Evolutionary conservation across 2,329 filamentous ascomycete species (phyloP).

Genomic region (Hypoxylon rubiginosum): DNA sequence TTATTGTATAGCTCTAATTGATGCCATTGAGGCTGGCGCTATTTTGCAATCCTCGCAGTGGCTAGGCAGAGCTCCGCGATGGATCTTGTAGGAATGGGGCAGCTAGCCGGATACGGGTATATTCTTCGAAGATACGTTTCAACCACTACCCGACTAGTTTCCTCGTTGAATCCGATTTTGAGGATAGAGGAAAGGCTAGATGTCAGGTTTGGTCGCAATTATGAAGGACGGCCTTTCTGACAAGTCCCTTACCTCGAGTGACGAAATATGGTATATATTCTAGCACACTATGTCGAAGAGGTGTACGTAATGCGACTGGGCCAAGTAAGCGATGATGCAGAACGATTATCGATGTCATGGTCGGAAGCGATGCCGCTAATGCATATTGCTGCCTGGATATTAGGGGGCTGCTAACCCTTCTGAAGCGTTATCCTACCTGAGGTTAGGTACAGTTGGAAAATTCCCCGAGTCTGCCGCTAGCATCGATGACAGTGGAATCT

Average conservation of each 20-base stretch:
- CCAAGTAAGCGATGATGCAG: constrained; percentile 39
- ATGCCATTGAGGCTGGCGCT: constrained; percentile 34
- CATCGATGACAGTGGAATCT: constrained; percentile 31
- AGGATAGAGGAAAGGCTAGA: not conserved
- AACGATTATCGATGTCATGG: constrained; percentile 15
- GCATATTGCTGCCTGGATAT: constrained; percentile 37
- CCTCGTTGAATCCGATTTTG: not conserved
- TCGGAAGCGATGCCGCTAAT: constrained; percentile 22
- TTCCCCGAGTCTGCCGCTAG: constrained; percentile 36
- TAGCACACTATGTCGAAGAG: constrained; percentile 11
- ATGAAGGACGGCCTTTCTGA: not conserved
- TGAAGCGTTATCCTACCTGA: not conserved
- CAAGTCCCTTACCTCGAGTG: constrained; percentile 7
- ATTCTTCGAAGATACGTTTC: constrained; percentile 28
- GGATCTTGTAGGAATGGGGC: constrained; percentile 33
- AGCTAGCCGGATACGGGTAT: constrained; percentile 30
- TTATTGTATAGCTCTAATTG: constrained; percentile 21
- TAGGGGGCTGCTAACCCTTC: constrained; percentile 25
- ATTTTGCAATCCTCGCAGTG: constrained; percentile 10
- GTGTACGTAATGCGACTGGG: constrained; percentile 34
- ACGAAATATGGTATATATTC: constrained; percentile 9
- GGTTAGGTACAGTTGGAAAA: not conserved
- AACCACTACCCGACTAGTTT: constrained; percentile 1
- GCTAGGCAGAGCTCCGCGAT: constrained; percentile 35
- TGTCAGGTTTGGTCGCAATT: constrained; percentile 8